Evolutionary conservation across 129 eudicot genomes (phyloP), one percentile per base, ranked within the genome.

Genomic region (Centaurea solstitialis): DNA sequence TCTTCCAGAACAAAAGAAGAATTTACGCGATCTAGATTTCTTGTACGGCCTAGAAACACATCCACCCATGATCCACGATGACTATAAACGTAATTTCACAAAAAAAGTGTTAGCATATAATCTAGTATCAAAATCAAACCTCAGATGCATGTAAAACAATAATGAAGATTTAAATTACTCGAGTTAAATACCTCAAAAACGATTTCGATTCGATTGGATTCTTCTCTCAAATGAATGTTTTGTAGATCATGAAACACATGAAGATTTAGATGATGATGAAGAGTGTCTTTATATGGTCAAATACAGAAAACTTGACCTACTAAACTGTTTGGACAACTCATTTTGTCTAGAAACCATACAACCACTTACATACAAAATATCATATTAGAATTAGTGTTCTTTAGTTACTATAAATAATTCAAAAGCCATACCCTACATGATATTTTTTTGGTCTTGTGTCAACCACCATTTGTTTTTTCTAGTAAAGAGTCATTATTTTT

Each of bases 1-100:
- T 72, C 79, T 88, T 7, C 89, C 86, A 2, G 89, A 80, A 82
- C 83, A 88, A 13, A 76, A 86, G 70, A 84, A 47, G 84, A 80
- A 79, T 83, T 76, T 88, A 53, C 87, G 90, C 28, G 91, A 82
- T 65, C 78, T 87, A 7, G 88, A 37, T 75, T 78, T 87, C 57
- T 83, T 85, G 69, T 85, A 70, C 0, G 91, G 85, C 62, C 81
- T 87, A 39, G 98, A 91, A 62, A 88, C 92, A 72, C 98, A 94
- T 8, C 92, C 93, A 26, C 98, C 98, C 98, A 94, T 94, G 68
- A 39, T 79, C 7, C 68, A 21, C 39, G 41, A 72, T 41, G 70
- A 18, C 68, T 83, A 71, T 53, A 0, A 53, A 11, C 12, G 73
- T 82, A 70, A 76, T 76, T 75, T 76, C 67, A 40, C 57, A 82